These are phyloP conservation scores for Solanum lignicaule DNA, from an alignment of 257 asterid species.

Conservation along the genomic window DNA sequence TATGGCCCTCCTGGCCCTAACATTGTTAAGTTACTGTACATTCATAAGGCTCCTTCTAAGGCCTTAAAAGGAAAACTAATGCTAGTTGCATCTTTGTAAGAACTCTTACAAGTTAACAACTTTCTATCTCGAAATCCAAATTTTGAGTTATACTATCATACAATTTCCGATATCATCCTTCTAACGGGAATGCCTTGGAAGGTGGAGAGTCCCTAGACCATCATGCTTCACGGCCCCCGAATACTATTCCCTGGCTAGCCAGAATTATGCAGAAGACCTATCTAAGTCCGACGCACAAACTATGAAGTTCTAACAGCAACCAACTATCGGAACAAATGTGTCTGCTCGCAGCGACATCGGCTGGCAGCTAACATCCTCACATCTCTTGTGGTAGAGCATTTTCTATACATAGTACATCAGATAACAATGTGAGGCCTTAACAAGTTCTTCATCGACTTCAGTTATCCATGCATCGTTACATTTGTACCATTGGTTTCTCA, in stretches of 20 bases:
- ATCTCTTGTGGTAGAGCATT: slow-evolving; percentile 59
- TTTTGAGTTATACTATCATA: neutral
- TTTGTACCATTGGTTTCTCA: slow-evolving; percentile 66
- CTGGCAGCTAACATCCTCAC: slow-evolving; percentile 53
- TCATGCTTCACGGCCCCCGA: neutral
- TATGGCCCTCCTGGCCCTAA: neutral
- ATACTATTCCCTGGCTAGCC: neutral
- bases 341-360: slow-evolving; percentile 30
- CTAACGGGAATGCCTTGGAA: neutral
- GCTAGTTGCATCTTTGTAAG: neutral
- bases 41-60: neutral
- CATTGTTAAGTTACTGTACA: neutral
- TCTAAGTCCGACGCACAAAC: neutral
- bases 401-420: slow-evolving; percentile 82
- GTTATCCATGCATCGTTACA: slow-evolving; percentile 87
- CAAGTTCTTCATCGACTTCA: slow-evolving; percentile 46
- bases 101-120: neutral
- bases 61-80: neutral
- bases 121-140: neutral
- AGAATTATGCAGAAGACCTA: neutral
- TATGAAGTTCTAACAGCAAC: slow-evolving; percentile 36
- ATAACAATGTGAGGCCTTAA: slow-evolving; percentile 74
- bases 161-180: neutral
- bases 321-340: slow-evolving; percentile 50
- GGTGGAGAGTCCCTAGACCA: neutral